These are phyloP conservation scores for Hypomontagnella submonticulosa DNA, from an alignment of 495 filamentous ascomycete species.

Conservation along the genomic window DNA sequence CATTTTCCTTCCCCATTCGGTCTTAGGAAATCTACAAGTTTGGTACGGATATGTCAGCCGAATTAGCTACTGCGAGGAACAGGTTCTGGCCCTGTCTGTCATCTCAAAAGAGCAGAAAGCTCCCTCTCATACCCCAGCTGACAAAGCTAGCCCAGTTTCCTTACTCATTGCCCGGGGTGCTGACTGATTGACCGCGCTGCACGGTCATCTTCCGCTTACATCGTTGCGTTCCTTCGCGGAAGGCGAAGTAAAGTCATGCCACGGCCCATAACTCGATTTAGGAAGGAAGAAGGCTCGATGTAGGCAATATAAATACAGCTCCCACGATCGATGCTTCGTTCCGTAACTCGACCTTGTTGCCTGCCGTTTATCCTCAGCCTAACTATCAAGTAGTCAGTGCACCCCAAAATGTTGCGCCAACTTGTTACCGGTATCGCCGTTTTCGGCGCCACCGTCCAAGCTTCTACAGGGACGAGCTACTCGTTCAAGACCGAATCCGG, in stretches of 20 bases:
- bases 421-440: constrained; percentile 12
- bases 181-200: background rate
- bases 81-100: constrained; percentile 3
- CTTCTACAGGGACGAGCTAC: constrained; percentile 25
- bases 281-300: background rate
- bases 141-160: background rate
- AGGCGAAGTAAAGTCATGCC: background rate
- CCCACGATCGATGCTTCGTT: background rate
- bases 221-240: background rate
- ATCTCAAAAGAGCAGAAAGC: background rate
- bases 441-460: constrained; percentile 18
- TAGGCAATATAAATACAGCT: background rate
- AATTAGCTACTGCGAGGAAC: background rate
- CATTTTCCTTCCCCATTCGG: no score
- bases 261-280: no score
- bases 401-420: constrained; percentile 18
- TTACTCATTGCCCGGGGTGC: constrained; percentile 1
- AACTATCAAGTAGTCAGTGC: background rate
- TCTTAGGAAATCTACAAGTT: background rate
- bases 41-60: background rate
- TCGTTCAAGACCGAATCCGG: constrained; percentile 25
- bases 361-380: background rate
- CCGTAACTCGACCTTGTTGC: background rate
- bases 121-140: background rate
- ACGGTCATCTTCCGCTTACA: background rate